A percentile compares a stretch with the other conserved stretches of the same genome.
phyloP scores from a whole-genome alignment of 805 yeast genomes.

The Metschnikowia reukaufii region DNA sequence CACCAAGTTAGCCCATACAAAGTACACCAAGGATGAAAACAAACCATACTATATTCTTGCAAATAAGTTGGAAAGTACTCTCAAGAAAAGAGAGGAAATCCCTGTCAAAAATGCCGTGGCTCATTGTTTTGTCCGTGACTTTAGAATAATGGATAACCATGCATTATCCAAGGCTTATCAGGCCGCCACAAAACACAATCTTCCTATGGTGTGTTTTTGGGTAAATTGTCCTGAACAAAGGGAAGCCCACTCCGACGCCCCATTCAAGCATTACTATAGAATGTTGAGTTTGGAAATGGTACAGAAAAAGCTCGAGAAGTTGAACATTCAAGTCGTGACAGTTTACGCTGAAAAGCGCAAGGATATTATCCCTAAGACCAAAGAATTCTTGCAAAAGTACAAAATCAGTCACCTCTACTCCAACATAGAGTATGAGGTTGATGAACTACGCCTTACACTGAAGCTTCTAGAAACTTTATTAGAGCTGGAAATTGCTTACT shows the following conservation, averaged over 20 bases:
- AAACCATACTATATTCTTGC: conserved; percentile 29
- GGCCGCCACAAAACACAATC: conserved; percentile 26
- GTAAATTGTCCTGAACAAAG: conserved; percentile 42
- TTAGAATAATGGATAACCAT: conserved; percentile 45
- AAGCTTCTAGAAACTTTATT: conserved; percentile 18
- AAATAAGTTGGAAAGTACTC: conserved; percentile 12
- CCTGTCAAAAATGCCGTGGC: conserved; percentile 28
- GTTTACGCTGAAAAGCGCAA: conserved; percentile 35
- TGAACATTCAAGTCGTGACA: conserved; percentile 42
- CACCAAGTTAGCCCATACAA: conserved; percentile 17
- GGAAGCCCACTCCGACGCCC: conserved; percentile 43
- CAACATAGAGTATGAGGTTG: conserved; percentile 46
- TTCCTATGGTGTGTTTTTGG: conserved; percentile 42
- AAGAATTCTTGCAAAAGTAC: conserved; percentile 26
- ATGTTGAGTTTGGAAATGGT: conserved; percentile 33
- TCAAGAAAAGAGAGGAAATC: conserved; percentile 11
- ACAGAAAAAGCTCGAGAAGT: conserved; percentile 26
- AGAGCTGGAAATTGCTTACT: conserved; percentile 22
- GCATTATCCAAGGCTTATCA: conserved; percentile 39
- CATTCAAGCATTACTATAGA: conserved; percentile 42
- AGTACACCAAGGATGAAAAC: conserved; percentile 30
- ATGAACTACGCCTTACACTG: conserved; percentile 38
- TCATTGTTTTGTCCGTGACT: conserved; percentile 50
- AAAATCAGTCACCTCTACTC: conserved; percentile 30
- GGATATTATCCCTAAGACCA: conserved; percentile 27